phyloP scores from a whole-genome alignment of 192 early-diverging fungal species.

The Haplosporangium gracile region DNA sequence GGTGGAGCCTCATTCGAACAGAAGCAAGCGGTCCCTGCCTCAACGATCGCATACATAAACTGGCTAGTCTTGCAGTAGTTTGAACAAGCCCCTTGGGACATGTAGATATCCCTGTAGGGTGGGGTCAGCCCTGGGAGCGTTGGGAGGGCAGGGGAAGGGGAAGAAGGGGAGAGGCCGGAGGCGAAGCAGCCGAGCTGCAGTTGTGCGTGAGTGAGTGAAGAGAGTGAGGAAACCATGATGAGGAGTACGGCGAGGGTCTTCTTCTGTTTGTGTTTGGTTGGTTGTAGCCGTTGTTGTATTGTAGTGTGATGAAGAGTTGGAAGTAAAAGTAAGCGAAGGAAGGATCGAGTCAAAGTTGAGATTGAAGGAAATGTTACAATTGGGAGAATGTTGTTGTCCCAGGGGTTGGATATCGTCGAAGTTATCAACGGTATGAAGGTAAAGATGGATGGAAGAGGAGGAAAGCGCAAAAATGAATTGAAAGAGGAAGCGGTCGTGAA shows the following conservation, averaged over 20 bases:
- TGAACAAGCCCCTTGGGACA: constrained; percentile 34
- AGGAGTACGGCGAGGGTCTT: not conserved
- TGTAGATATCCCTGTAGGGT: constrained; percentile 26
- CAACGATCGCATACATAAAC: constrained; percentile 5
- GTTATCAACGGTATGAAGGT: not conserved
- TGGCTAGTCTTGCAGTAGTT: constrained; percentile 24
- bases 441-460: not conserved
- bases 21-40: constrained; percentile 16
- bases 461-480: not conserved
- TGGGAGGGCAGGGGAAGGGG: not conserved
- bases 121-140: not conserved
- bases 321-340: not conserved
- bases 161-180: not conserved
- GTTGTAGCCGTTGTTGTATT: not conserved
- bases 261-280: not conserved
- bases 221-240: not conserved
- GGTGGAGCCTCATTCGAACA: constrained; percentile 16
- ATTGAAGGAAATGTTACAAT: not conserved
- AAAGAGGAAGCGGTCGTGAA: not conserved
- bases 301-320: not conserved
- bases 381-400: not conserved
- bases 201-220: constrained; percentile 14
- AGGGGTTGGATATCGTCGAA: not conserved
- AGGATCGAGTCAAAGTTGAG: not conserved
- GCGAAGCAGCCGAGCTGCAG: constrained; percentile 22